Evolutionary conservation across 192 early-diverging fungal species (phyloP).

Genomic region (Umbelopsis sp.): DNA sequence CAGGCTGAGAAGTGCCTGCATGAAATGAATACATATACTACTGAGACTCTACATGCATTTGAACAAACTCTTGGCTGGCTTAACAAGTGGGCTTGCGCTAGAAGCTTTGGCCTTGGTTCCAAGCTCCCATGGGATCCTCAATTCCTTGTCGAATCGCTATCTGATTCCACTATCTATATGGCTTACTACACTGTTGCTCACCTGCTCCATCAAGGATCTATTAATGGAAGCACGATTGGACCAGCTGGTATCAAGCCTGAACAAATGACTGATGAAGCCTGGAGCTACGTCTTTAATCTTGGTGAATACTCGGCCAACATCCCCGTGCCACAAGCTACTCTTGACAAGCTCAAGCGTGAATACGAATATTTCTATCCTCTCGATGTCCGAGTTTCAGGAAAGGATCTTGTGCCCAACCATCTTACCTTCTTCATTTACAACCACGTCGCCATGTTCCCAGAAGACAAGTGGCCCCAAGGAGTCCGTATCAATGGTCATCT

Average conservation of each 20-base stretch:
- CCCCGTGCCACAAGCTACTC: constrained; percentile 65
- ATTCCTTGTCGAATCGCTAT: constrained; percentile 93
- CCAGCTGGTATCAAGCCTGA: constrained; percentile 75
- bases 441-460: constrained; percentile 94
- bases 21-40: constrained; percentile 77
- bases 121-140: constrained; percentile 92
- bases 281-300: constrained; percentile 87
- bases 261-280: constrained; percentile 91
- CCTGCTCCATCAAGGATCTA: constrained; percentile 82
- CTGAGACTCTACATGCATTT: constrained; percentile 86
- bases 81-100: constrained; percentile 95
- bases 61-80: constrained; percentile 89
- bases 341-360: constrained; percentile 83
- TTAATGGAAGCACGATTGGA: constrained; percentile 81
- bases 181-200: constrained; percentile 98
- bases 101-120: constrained; percentile 91
- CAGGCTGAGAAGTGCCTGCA: constrained; percentile 76
- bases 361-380: constrained; percentile 98
- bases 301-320: constrained; percentile 59
- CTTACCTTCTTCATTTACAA: constrained; percentile 97
- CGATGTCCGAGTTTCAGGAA: constrained; percentile 94
- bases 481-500: constrained; percentile 95
- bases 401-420: constrained; percentile 98
- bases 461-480: constrained; percentile 83
- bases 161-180: constrained; percentile 99